These are phyloP conservation scores for Fusarium lyarnte DNA, from an alignment of 2,329 filamentous ascomycete genomes.

Conservation along the genomic window DNA sequence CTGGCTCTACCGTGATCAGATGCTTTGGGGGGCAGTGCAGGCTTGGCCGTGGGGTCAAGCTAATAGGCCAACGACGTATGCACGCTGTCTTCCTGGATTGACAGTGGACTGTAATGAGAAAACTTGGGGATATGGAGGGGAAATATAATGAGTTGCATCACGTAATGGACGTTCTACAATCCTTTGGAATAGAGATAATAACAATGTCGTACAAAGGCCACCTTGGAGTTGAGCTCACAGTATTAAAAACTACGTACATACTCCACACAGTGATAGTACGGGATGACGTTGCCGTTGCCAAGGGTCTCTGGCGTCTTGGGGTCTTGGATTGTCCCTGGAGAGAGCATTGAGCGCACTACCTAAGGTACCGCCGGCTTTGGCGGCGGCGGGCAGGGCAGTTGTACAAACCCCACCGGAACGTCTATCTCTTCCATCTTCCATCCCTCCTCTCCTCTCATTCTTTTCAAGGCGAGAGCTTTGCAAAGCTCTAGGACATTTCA, in stretches of 20 bases:
- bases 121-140: neutral
- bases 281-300: constrained; percentile 33
- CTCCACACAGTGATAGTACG: constrained; percentile 7
- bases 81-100: neutral
- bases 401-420: constrained; percentile 35
- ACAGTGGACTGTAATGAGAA: neutral
- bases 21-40: constrained; percentile 24
- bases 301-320: constrained; percentile 28
- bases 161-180: neutral
- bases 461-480: constrained; percentile 10
- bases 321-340: constrained; percentile 9
- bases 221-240: neutral
- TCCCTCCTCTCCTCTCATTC: neutral
- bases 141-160: neutral
- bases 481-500: constrained; percentile 19
- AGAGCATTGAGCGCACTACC: constrained; percentile 21
- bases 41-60: constrained; percentile 24
- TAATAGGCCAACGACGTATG: neutral
- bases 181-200: neutral
- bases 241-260: neutral
- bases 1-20: constrained; percentile 9
- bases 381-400: neutral
- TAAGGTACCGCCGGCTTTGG: neutral
- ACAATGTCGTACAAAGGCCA: neutral
- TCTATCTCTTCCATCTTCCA: constrained; percentile 14